These are phyloP conservation scores for Aeminium ludgeri DNA, from an alignment of 495 filamentous ascomycete genomes.

Conservation along the genomic window DNA sequence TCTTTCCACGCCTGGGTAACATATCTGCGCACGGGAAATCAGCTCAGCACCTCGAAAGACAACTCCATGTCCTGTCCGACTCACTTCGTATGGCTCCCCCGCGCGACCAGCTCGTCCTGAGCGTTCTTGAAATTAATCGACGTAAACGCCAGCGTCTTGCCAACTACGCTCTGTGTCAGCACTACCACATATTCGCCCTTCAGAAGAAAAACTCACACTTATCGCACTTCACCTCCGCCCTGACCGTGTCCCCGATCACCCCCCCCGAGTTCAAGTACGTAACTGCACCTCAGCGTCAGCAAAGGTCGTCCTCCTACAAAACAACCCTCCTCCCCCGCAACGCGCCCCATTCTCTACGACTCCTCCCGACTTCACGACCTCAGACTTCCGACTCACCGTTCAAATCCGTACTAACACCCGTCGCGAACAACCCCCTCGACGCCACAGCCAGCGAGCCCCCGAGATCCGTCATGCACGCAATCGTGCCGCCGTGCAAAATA, in stretches of 20 bases:
- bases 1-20: conserved; percentile 27
- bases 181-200: neutral
- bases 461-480: conserved; percentile 87
- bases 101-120: conserved; percentile 62
- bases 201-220: conserved; percentile 40
- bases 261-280: conserved; percentile 79
- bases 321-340: neutral
- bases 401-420: conserved; percentile 83
- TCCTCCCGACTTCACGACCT: too few species aligned
- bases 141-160: conserved; percentile 84
- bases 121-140: conserved; percentile 59
- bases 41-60: neutral
- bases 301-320: too few species aligned
- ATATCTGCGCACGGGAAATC: conserved; percentile 16
- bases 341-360: too few species aligned
- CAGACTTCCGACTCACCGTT: conserved; percentile 40
- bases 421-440: conserved; percentile 71
- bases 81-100: conserved; percentile 94
- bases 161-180: conserved; percentile 38
- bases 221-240: conserved; percentile 64
- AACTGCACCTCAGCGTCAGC: conserved; percentile 34
- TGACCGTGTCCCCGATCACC: conserved; percentile 58
- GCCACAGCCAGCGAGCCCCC: conserved; percentile 89
- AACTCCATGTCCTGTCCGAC: conserved; percentile 19
- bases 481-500: conserved; percentile 86